Evolutionary conservation across 257 asterid genomes (phyloP), one percentile per base, ranked within the genome.

Genomic region (Solanum okadae): DNA sequence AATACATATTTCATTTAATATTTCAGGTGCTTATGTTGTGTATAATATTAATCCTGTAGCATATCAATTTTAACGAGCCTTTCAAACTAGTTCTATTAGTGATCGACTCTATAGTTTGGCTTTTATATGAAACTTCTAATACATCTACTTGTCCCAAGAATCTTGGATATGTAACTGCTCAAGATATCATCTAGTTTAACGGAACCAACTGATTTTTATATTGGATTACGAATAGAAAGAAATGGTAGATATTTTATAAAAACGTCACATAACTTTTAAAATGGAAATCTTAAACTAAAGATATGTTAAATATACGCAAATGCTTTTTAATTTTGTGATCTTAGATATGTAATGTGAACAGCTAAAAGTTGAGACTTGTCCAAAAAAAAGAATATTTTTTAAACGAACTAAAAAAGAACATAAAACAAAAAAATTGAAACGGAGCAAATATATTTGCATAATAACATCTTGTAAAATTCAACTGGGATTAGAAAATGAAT

Each of bases 331-430:
- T 52, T 1, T 52, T 52, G 0, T 16, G 10, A 0, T 52, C 0
- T 52, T 52, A 6, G 1, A 52, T 5, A 52, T 16, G 3, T 16
- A 0, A 2, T 16, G 8, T 5, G 22, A 0, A 16, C 3, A 16
- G 10, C 0, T 15, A 49, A 15, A 49, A 49, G 9, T 2, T 49
- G 61, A 49, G 61, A 49, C 22, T 49, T 15, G 61, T 15, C 8
- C 0, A 49, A 49, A 49, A 0, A 5, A 15, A 5, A 5, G 3
- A 5, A 46, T 5, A 0, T 49, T 49, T 49, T 49, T 49, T 15
- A 49, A 49, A 15, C 23, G 3, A 49, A 56, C 10, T 56, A 16
- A 56, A 18, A 52, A 52, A 52, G 20, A 52, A 6, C n/a, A 5
- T 52, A 16, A 1, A 52, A 52, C 23, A 6, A 20, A 52, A 0